Conservation (phyloP, 192 early-diverging fungal genomes). For the Funneliformis mosseae region DNA sequence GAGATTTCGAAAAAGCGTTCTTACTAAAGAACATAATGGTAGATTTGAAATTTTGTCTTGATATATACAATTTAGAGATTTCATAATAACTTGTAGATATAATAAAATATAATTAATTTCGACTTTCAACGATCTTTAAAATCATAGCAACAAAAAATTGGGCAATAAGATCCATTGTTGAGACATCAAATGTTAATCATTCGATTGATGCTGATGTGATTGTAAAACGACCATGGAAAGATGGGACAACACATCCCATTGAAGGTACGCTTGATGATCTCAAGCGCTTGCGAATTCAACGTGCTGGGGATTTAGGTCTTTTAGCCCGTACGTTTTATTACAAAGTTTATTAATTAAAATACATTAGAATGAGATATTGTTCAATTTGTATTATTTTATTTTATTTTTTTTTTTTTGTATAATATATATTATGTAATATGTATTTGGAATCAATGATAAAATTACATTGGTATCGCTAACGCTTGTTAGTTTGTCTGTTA, state of each 20-base stretch:
- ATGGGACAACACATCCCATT: slow-evolving; percentile 32
- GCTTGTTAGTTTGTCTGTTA: background rate
- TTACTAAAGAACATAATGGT: slow-evolving; percentile 19
- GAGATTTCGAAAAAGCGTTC: slow-evolving; percentile 30
- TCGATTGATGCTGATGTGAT: slow-evolving; percentile 29
- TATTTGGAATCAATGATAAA: background rate
- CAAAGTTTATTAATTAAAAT: background rate
- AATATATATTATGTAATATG: background rate
- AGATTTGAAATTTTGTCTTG: background rate
- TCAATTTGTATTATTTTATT: background rate
- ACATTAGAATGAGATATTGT: too few species aligned
- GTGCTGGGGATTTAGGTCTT: slow-evolving; percentile 2
- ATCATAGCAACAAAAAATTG: background rate
- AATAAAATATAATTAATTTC: background rate
- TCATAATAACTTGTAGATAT: background rate
- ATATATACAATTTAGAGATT: background rate
- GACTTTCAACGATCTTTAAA: background rate
- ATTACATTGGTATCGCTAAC: background rate
- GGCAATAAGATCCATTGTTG: background rate
- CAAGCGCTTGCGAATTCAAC: slow-evolving; percentile 4
- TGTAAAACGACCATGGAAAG: slow-evolving; percentile 33
- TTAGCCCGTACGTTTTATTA: slow-evolving; percentile 12
- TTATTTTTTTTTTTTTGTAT: background rate
- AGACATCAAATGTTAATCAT: background rate
- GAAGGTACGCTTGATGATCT: slow-evolving; percentile 25